Evolutionary conservation across 495 filamentous ascomycete species (phyloP).

Genomic region (Tuber microsphaerosporum): DNA sequence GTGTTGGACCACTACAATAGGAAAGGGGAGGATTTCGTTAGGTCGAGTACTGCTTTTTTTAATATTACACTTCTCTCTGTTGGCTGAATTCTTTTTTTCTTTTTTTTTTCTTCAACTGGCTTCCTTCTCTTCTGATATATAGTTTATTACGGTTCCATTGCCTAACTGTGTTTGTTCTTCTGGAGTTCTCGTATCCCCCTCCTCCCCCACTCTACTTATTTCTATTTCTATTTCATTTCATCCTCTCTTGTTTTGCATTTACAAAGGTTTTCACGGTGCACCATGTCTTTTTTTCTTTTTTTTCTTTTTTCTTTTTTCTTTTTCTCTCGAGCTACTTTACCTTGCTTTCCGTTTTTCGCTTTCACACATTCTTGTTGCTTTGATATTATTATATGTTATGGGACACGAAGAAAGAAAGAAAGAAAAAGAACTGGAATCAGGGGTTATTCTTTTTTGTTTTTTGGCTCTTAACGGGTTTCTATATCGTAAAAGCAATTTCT

Average conservation of each 20-base stretch:
- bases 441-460: conserved; percentile 8
- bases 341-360: background rate
- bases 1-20: background rate
- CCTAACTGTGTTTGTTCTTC: background rate
- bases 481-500: background rate
- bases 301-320: background rate
- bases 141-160: background rate
- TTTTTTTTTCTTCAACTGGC: background rate
- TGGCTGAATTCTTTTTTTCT: background rate
- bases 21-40: background rate
- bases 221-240: background rate
- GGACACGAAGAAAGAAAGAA: conserved; percentile 16
- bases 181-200: background rate
- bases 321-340: background rate
- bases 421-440: conserved; percentile 6
- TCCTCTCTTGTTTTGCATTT: background rate
- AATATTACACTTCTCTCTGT: background rate
- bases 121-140: background rate
- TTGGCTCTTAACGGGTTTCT: background rate
- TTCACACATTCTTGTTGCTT: conserved; percentile 1
- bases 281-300: background rate
- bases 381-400: background rate
- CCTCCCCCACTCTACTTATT: background rate
- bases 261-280: conserved; percentile 4
- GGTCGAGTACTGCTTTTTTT: background rate